Base-by-base conservation (phyloP, 805 yeast species). In the Cyberlindnera nakhonratchasimensis region DNA sequence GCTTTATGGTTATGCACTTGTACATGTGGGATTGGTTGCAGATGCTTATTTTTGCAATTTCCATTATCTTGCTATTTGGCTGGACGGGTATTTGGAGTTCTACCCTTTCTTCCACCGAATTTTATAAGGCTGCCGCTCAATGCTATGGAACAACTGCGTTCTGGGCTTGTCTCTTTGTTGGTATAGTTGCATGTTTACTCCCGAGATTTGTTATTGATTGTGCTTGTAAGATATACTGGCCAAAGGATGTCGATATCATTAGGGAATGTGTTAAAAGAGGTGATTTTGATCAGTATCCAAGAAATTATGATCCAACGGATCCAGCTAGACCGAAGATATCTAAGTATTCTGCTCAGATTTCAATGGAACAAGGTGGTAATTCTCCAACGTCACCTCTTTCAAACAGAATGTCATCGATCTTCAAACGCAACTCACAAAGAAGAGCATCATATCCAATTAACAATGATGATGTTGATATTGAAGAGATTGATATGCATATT, bases 41-140 rank as follows among this genome's bases (percentile, higher is more conserved):
- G 5, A 55, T 70, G 11, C 55, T 81, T 41, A 72, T 82, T 45
- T 73, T 76, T 40, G 66, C 68, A 3, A 54, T 85, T 17, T 82
- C 91, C 2, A 71, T 80, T 34, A 48, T 84, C 21, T 53, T 83
- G 14, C 67, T 84, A 25, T 81, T 75, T 58, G 81, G 74, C 23
- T 86, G 95, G 95, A 79, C 90, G 2, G 91, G 91, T 49, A 70
- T 83, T 36, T 86, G 91, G 91, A 74, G 87, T 12, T 68, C 85
- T 4, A 58, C 76, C 0, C 38, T 66, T 2, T 59, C 57, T 35
- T 69, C 83, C 43, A 72, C 70, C 11, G 89, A 82, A 54, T 82
- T 77, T 51, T 85, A 79, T 61, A 78, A 79, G 53, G 75, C 82
- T 22, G 90, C 80, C 19, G 74, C 79, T 5, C 79, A 76, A 51